A percentile compares a stretch with the other conserved stretches of the same genome.
These are phyloP conservation scores for Ophiostoma populinum DNA, from an alignment of 2,329 filamentous ascomycete species.

Conservation along the genomic window DNA sequence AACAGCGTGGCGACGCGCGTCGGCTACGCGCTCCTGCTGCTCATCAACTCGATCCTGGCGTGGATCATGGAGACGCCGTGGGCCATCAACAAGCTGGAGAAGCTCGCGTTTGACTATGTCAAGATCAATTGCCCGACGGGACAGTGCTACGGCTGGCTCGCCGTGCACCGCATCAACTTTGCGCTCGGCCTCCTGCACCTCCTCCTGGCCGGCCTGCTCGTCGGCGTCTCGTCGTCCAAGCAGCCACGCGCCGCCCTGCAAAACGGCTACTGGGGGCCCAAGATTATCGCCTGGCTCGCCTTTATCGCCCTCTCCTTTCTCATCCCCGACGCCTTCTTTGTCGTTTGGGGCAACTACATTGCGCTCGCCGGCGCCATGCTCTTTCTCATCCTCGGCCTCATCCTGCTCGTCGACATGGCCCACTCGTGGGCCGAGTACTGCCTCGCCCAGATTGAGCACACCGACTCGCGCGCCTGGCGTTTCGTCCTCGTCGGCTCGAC, in stretches of 20 bases:
- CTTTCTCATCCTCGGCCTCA: conserved; percentile 81
- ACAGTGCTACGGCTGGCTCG: conserved; percentile 87
- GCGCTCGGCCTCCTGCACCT: conserved; percentile 89
- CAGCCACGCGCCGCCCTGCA: conserved; percentile 77
- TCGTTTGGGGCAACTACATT: conserved; percentile 91
- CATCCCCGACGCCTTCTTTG: conserved; percentile 87
- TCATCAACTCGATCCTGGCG: conserved; percentile 89
- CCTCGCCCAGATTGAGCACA: conserved; percentile 79
- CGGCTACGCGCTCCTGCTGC: conserved; percentile 83
- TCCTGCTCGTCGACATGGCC: conserved; percentile 84
- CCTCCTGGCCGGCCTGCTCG: conserved; percentile 63
- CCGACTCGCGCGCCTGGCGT: conserved; percentile 72
- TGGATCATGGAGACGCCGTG: conserved; percentile 99
- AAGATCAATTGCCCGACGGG: conserved; percentile 84
- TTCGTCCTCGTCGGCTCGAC: conserved; percentile 81
- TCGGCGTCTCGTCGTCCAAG: conserved; percentile 76
- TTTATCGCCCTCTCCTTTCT: conserved; percentile 86
- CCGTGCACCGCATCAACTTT: conserved; percentile 95
- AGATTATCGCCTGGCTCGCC: conserved; percentile 74
- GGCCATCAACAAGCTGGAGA: conserved; percentile 90
- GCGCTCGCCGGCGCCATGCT: conserved; percentile 76
- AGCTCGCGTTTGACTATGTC: conserved; percentile 87
- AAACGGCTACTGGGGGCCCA: conserved; percentile 98
- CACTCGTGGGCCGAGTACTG: conserved; percentile 97
- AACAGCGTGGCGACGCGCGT: conserved; percentile 96